These are phyloP conservation scores for Penicillium italicum DNA, from an alignment of 2,329 filamentous ascomycete species.

Conservation along the genomic window DNA sequence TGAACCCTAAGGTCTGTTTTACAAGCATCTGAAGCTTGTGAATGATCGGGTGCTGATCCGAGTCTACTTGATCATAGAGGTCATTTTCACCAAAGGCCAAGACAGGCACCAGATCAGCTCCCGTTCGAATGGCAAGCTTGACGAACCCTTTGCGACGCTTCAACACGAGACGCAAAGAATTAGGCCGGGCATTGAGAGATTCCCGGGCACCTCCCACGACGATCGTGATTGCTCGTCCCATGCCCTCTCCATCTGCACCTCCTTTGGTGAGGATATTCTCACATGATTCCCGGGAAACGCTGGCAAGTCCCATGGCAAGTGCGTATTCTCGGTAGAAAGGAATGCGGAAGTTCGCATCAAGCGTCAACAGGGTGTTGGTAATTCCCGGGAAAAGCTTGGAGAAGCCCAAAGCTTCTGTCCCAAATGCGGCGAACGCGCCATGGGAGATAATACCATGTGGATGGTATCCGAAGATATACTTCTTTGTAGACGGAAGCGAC, in stretches of 20 bases:
- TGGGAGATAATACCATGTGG: slow-evolving; percentile 97
- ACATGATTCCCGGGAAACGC: slow-evolving; percentile 87
- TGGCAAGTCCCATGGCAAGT: slow-evolving; percentile 80
- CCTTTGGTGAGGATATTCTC: slow-evolving; percentile 81
- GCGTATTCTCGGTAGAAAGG: slow-evolving; percentile 93
- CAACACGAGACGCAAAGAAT: slow-evolving; percentile 72
- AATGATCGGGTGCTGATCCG: slow-evolving; percentile 71
- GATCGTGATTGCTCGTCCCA: slow-evolving; percentile 94
- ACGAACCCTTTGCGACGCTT: slow-evolving; percentile 86
- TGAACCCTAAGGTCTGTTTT: slow-evolving; percentile 86
- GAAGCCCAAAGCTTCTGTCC: slow-evolving; percentile 85
- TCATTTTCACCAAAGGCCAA: slow-evolving; percentile 95
- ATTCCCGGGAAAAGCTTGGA: slow-evolving; percentile 86
- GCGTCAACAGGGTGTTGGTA: slow-evolving; percentile 85
- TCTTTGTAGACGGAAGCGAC: slow-evolving; percentile 72
- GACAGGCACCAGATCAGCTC: slow-evolving; percentile 91
- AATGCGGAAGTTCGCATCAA: slow-evolving; percentile 94
- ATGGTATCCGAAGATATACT: slow-evolving; percentile 97
- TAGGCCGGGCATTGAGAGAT: slow-evolving; percentile 81
- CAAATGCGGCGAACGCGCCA: slow-evolving; percentile 90
- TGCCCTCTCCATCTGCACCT: slow-evolving; percentile 71
- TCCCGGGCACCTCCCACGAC: slow-evolving; percentile 91
- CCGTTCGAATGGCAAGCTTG: slow-evolving; percentile 84
- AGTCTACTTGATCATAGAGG: slow-evolving; percentile 83
- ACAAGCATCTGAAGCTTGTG: slow-evolving; percentile 78